Base-by-base conservation (phyloP, 331 rosid species). In the Dryas integrifolia region DNA sequence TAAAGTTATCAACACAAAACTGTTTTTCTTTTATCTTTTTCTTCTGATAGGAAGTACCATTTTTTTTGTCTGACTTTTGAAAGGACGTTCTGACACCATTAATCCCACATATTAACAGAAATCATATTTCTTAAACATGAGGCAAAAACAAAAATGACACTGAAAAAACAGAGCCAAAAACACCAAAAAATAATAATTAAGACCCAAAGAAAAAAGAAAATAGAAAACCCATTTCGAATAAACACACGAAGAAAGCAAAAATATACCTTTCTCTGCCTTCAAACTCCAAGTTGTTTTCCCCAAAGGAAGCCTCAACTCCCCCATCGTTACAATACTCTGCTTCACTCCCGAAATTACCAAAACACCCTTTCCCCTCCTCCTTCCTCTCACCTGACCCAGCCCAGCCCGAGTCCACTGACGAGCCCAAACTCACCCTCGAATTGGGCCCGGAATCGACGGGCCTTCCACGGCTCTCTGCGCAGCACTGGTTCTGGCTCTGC, bases 261-360 rank as follows among this genome's bases (percentile, higher is more conserved):
- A 24, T 12, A 15, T 78, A 87, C 92, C 96, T 92, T 65, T 88
- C 87, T 74, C 80, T 79, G 72, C 53, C 69, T 35, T 90, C 86
- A 47, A 78, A 14, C 38, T 87, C 92, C 41, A 76, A 73, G 61
- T 81, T 43, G 60, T 87, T 92, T 58, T 90, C 91, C 26, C 89
- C 91, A 16, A 81, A 83, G 3, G 92, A 88, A 73, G 85, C 85
- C 46, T 89, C 94, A 6, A 69, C 38, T 52, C 61, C 73, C 49
- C 63, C 40, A 70, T 78, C 90, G 67, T 26, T 68, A 56, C 78
- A 66, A 50, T 41, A 83, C 50, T 67, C 88, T 39, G 67, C 65
- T 57, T 47, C 72, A 45, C 9, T 8, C 9, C n/a, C 66, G 6
- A 24, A 7, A 66, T 16, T 64, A 72, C 58, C 78, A 38, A 41